Conservation (phyloP, 139 green algal genomes). For the Pedinophyceae sp. region DNA sequence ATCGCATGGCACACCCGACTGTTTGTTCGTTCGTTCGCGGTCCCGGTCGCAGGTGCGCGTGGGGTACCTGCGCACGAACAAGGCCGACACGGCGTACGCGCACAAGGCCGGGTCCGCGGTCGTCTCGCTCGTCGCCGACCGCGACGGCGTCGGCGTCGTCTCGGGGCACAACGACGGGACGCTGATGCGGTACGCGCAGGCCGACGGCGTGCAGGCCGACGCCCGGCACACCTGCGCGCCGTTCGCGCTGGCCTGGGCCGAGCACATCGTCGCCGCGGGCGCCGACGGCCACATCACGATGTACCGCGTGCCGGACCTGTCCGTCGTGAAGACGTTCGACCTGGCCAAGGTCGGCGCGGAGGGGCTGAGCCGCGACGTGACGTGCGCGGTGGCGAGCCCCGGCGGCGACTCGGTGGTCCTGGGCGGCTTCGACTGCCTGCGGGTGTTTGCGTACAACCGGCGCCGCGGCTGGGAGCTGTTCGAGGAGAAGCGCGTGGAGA, state of each 20-base stretch:
- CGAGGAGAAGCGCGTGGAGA: slow-evolving; percentile 33
- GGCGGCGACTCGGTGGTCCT: slow-evolving; percentile 46
- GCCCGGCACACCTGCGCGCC: slow-evolving; percentile 40
- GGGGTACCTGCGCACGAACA: slow-evolving; percentile 55
- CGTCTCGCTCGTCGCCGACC: slow-evolving; percentile 33
- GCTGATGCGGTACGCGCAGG: slow-evolving; percentile 41
- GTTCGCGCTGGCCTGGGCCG: slow-evolving; percentile 43
- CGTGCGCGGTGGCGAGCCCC: slow-evolving; percentile 21
- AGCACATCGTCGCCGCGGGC: slow-evolving; percentile 33
- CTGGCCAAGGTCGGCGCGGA: slow-evolving; percentile 25
- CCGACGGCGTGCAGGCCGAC: slow-evolving; percentile 25
- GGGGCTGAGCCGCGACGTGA: background rate
- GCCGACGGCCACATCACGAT: slow-evolving; percentile 2
- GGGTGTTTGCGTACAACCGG: slow-evolving; percentile 32
- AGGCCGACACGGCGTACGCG: slow-evolving; percentile 47
- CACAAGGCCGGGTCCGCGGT: slow-evolving; percentile 44
- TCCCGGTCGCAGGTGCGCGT: slow-evolving; percentile 29
- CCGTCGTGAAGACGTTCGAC: slow-evolving; percentile 41
- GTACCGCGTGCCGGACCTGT: slow-evolving; percentile 10
- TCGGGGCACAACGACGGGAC: slow-evolving; percentile 53
- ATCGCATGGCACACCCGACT: no score
- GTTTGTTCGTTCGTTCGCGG: no score
- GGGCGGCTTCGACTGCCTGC: slow-evolving; percentile 45
- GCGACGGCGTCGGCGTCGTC: slow-evolving; percentile 35
- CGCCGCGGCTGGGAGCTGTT: slow-evolving; percentile 26